These are phyloP conservation scores for Kwoniella bestiolae DNA, from an alignment of 768 basidiomycete genomes.

Conservation along the genomic window DNA sequence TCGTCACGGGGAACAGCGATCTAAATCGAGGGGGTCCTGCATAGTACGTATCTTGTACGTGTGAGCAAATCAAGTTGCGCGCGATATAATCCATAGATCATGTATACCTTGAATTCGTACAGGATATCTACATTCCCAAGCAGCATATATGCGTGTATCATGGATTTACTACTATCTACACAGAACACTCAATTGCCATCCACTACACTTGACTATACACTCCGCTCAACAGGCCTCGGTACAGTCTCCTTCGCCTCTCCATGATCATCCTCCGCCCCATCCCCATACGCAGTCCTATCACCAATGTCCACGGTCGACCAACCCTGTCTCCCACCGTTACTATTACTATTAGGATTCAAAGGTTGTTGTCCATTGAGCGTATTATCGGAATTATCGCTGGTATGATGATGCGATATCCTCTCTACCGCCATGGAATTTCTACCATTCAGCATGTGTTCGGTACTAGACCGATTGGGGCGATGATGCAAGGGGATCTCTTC, in stretches of 20 bases:
- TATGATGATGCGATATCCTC: slow-evolving; percentile 13
- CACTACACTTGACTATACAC: background rate
- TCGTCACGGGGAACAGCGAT: background rate
- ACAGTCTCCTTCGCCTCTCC: slow-evolving; percentile 21
- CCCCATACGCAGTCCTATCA: background rate
- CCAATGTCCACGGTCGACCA: background rate
- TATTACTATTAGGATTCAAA: background rate
- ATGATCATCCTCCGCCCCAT: slow-evolving; percentile 2
- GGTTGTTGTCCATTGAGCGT: slow-evolving; percentile 4
- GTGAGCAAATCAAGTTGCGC: too few relatives aligned
- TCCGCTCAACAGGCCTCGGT: slow-evolving; percentile 14
- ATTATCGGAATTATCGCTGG: slow-evolving; percentile 5
- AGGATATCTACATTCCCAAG: too few relatives aligned
- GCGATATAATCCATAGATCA: too few relatives aligned
- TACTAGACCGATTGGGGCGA: slow-evolving; percentile 16
- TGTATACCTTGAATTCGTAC: too few relatives aligned
- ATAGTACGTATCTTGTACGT: too few relatives aligned
- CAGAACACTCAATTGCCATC: too few relatives aligned
- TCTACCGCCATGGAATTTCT: background rate
- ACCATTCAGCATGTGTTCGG: slow-evolving; percentile 13
- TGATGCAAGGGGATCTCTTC: slow-evolving; percentile 28
- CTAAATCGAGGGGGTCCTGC: background rate
- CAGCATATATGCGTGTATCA: too few relatives aligned
- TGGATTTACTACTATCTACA: too few relatives aligned
- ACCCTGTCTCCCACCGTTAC: background rate